These are phyloP conservation scores for Citrus hindsii DNA, from an alignment of 345 rosid species.

Conservation along the genomic window DNA sequence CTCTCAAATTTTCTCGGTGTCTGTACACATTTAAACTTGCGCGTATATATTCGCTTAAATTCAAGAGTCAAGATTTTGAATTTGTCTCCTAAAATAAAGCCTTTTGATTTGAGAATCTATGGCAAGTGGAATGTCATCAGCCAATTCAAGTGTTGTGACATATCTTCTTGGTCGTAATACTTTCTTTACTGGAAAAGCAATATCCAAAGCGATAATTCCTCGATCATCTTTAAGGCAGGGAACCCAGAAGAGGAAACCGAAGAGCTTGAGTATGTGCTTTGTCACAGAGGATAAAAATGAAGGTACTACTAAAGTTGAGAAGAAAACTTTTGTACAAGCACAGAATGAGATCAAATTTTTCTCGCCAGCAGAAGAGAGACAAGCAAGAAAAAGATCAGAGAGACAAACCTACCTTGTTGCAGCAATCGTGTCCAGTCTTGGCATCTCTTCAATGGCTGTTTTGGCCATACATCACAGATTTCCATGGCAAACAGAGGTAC, in stretches of 20 bases:
- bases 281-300: conserved; percentile 12
- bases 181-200: neutral
- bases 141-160: conserved; percentile 7
- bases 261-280: conserved; percentile 3
- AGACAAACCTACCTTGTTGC: conserved; percentile 52
- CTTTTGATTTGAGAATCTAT: neutral
- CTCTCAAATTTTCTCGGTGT: neutral
- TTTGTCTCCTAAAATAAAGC: neutral
- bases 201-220: neutral
- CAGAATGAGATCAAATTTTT: conserved; percentile 11
- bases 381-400: conserved; percentile 41
- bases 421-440: conserved; percentile 54
- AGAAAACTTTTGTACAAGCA: neutral
- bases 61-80: too few species aligned
- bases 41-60: too few species aligned
- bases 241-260: neutral
- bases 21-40: neutral
- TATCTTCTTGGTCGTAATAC: neutral
- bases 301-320: neutral
- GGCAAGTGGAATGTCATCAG: neutral
- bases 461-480: conserved; percentile 58
- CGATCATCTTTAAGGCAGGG: neutral
- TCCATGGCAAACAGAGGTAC: conserved; percentile 65
- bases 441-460: conserved; percentile 56
- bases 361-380: conserved; percentile 30